A percentile compares a stretch with the other conserved stretches of the same genome.
Conservation (phyloP, 352 stramenopile species). For the Phytophthora sp. region DNA sequence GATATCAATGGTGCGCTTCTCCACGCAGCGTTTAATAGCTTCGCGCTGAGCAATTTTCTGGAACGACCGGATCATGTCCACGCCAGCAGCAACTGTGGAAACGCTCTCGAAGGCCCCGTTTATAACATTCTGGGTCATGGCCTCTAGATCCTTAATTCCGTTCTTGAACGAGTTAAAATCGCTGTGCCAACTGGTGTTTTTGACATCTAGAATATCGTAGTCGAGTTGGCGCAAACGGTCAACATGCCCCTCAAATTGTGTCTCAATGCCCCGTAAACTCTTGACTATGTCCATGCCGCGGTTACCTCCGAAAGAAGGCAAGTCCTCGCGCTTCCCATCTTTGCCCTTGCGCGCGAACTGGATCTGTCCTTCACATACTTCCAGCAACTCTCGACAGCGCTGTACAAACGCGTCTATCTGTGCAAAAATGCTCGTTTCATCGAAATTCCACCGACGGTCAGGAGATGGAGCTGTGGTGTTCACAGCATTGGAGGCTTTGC, state of each 20-base stretch:
- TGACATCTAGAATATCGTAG: constrained; percentile 96
- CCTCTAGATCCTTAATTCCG: constrained; percentile 95
- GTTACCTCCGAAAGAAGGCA: constrained; percentile 93
- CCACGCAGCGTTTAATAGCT: constrained; percentile 93
- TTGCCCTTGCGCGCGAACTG: constrained; percentile 93
- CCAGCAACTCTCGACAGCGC: constrained; percentile 93
- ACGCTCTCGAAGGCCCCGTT: constrained; percentile 94
- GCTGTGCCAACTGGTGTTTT: constrained; percentile 94
- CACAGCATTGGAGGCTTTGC: constrained; percentile 62
- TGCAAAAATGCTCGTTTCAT: constrained; percentile 95
- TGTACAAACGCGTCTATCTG: constrained; percentile 97
- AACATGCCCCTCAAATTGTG: constrained; percentile 92
- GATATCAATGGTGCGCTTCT: constrained; percentile 95
- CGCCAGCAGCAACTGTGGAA: constrained; percentile 85
- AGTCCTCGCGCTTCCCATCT: constrained; percentile 57
- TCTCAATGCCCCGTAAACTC: constrained; percentile 91
- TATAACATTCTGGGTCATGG: constrained; percentile 96
- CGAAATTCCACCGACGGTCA: constrained; percentile 90
- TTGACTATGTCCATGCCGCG: constrained; percentile 93
- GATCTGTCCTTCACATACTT: constrained; percentile 95
- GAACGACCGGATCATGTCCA: constrained; percentile 94
- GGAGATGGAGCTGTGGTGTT: constrained; percentile 54
- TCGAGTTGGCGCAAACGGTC: constrained; percentile 89
- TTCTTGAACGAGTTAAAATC: constrained; percentile 97
- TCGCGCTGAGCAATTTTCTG: constrained; percentile 92